A percentile compares a stretch with the other conserved stretches of the same genome.
Evolutionary conservation across 1,284 basidiomycete species (phyloP).

Genomic region (Melampsora americana): DNA sequence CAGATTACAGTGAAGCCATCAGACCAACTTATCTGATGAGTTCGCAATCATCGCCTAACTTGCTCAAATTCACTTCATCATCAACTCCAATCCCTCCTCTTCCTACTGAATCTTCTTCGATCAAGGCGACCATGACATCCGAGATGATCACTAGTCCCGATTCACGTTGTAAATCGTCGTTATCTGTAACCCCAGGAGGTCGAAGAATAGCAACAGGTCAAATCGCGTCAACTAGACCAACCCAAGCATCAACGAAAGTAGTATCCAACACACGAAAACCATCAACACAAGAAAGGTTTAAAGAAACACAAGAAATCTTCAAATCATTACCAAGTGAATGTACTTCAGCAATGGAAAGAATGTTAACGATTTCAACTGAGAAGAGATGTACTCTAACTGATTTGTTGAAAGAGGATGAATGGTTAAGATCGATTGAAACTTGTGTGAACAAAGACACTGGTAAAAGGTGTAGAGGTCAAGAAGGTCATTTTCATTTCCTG

Average conservation of each 20-base stretch:
- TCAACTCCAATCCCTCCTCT: not conserved
- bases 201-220: not conserved
- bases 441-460: slow-evolving; percentile 1
- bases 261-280: not conserved
- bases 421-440: slow-evolving; percentile 26
- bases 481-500: slow-evolving; percentile 20
- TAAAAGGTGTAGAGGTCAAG: not conserved
- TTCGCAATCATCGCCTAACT: not conserved
- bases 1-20: not conserved
- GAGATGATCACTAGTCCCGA: not conserved
- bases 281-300: not conserved
- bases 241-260: not conserved
- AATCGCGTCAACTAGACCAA: not conserved
- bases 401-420: slow-evolving; percentile 64
- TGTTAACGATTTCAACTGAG: slow-evolving; percentile 86
- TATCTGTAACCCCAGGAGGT: not conserved
- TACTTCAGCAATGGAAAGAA: slow-evolving; percentile 79
- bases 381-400: slow-evolving; percentile 91
- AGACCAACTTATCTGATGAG: not conserved
- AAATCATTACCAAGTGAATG: not conserved
- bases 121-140: not conserved
- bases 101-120: not conserved
- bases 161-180: not conserved
- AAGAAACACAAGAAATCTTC: slow-evolving; percentile 6
- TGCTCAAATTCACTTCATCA: not conserved